A percentile compares a stretch with the other conserved stretches of the same genome.
Evolutionary conservation across 768 basidiomycete species (phyloP).

Genomic region (Lactarius deliciosus): DNA sequence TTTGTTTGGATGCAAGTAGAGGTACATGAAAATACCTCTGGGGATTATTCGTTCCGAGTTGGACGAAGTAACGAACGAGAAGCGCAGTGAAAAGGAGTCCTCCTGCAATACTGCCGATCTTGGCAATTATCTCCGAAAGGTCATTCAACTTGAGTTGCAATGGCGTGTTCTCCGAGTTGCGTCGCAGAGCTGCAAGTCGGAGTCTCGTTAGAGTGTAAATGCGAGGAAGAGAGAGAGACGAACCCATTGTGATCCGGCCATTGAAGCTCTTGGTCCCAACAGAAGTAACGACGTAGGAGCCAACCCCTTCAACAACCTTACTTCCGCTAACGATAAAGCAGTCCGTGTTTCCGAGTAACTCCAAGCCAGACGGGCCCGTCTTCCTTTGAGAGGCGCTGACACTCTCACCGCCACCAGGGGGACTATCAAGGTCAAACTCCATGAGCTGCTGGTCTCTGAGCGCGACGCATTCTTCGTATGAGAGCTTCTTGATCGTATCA

Average conservation of each 20-base stretch:
- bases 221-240: constrained; percentile 33
- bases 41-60: constrained; percentile 65
- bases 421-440: constrained; percentile 5
- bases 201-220: not conserved
- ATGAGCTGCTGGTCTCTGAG: constrained; percentile 38
- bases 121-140: constrained; percentile 93
- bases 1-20: no score
- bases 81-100: constrained; percentile 78
- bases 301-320: constrained; percentile 77
- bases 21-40: constrained; percentile 2
- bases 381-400: no score
- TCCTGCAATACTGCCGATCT: constrained; percentile 81
- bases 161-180: constrained; percentile 86
- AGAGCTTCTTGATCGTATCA: constrained; percentile 86
- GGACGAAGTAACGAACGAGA: constrained; percentile 94
- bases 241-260: constrained; percentile 97
- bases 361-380: constrained; percentile 31
- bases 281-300: constrained; percentile 86
- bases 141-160: constrained; percentile 90
- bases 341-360: constrained; percentile 60
- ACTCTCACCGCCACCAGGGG: constrained; percentile 26
- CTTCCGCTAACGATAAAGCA: constrained; percentile 90
- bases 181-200: constrained; percentile 63
- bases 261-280: constrained; percentile 93
- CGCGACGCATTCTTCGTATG: constrained; percentile 74